Base-by-base conservation (phyloP, 83 land plant species). In the Isoetes engelmannii region DNA sequence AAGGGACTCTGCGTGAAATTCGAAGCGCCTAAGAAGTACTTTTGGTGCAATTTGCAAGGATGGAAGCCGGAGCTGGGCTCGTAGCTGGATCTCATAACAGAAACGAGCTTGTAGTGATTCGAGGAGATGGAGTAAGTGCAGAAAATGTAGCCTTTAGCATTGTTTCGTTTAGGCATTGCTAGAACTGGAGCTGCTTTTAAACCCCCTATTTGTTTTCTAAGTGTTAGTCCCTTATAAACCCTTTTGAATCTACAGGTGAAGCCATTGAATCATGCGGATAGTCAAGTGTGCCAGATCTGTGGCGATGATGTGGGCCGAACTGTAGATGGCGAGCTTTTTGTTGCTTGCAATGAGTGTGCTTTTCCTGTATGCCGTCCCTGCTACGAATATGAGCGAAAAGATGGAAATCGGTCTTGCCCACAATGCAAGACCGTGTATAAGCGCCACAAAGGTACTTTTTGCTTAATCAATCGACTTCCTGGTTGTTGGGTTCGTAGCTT, bases 341-440 rank as follows among this genome's bases (percentile, higher is more conserved):
- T 86, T 44, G 93, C 93, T 53, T 89, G 93, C 81, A 89, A 89
- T 51, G 93, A 89, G 74, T 89, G 93, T 69, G 93, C 88, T 9
- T 89, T 89, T 68, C 93, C 93, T 3, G 77, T 89, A 5, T 89
- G 93, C 79, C 73, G 90, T 59, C 75, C 84, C 18, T 89, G 93
- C 77, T 89, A 89, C 18, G 90, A 89, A 68, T 89, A 89, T 28
- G 92, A 89, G 80, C 83, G 92, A n/a, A 71, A 76, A 43, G 92
- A 89, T 70, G 92, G 92, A 63, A 89, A 73, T 50, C 85, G 82
- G 70, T 71, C 81, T 57, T 89, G 92, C 61, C 92, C 92, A 1
- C 92, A 86, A 63, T 89, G 92, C 80, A 89, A 84, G 45, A 89
- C 92, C 46, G 67, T 87, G 18, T 84, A 82, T 69, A 86, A 82